Base-by-base conservation (phyloP, 352 stramenopile genomes). In the Phytophthora parvispora region DNA sequence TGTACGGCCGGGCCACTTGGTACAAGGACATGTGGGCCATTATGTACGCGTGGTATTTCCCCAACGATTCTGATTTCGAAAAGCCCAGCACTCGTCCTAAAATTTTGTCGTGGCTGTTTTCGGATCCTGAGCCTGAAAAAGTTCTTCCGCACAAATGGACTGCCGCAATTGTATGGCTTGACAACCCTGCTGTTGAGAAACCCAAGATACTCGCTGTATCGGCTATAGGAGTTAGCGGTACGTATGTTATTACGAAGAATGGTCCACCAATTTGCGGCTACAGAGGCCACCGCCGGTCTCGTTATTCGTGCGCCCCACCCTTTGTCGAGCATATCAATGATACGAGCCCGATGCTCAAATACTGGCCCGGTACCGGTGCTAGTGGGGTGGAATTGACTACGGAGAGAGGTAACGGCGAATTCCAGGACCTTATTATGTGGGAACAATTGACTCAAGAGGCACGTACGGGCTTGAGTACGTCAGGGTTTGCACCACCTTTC, bases 11-110 rank as follows among this genome's bases (percentile, higher is more conserved):
- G n/a, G 27, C 32, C 10, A 29, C 31, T 8, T 31, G 20, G 36
- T 59, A 59, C 51, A 59, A 42, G 20, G 32, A 47, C 13, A 13
- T 18, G 10, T 60, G 34, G 34, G 52, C 48, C 12, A 55, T 55
- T 28, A 38, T 55, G 48, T 55, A 55, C 48, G 24, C 48, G 8
- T 55, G 48, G 34, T 60, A 60, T 36, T 60, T 60, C 36, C 52
- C 52, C 12, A 50, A 36, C 18, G 49, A 56, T 24, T 36, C 15
- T 6, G 25, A 4, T 12, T 10, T 36, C 25, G 7, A 22, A n/a
- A n/a, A n/a, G n/a, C n/a, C 51, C 4, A 20, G 32, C 12, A n/a
- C 27, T 22, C 51, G 32, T 34, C 51, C n/a, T n/a, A n/a, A n/a
- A n/a, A n/a, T n/a, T n/a, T n/a, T n/a, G n/a, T n/a, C n/a, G n/a